phyloP scores from a whole-genome alignment of 768 basidiomycete species.

The Kwoniella botswanensis region DNA sequence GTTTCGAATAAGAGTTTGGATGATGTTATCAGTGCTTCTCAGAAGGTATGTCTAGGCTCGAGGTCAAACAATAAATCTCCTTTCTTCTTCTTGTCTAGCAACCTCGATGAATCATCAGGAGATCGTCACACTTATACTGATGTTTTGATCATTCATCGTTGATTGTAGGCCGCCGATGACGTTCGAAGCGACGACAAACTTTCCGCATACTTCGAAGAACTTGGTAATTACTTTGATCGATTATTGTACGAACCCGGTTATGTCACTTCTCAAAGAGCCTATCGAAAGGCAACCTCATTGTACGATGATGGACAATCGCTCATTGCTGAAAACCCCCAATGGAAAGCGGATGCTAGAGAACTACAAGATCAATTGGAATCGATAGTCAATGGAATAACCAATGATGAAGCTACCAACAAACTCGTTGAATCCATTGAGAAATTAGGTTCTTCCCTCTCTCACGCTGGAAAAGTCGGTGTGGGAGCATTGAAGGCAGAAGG shows the following conservation, averaged over 20 bases:
- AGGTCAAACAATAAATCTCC: too few species aligned
- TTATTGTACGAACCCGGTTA: conserved; percentile 59
- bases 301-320: conserved; percentile 59
- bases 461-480: conserved; percentile 57
- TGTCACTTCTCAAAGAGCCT: conserved; percentile 57
- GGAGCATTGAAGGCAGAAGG: conserved; percentile 54
- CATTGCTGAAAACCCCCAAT: conserved; percentile 55
- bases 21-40: conserved; percentile 50
- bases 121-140: too few species aligned
- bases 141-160: background rate
- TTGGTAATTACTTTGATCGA: conserved; percentile 56
- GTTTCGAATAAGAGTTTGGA: conserved; percentile 58
- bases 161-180: conserved; percentile 53
- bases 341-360: conserved; percentile 53
- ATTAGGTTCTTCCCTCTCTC: conserved; percentile 53
- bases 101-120: too few species aligned
- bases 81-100: too few species aligned
- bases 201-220: conserved; percentile 56
- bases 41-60: conserved; percentile 34
- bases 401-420: conserved; percentile 56
- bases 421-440: conserved; percentile 58
- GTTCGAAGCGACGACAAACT: conserved; percentile 58
- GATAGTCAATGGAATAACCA: conserved; percentile 52
- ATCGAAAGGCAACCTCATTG: conserved; percentile 56
- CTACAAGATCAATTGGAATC: conserved; percentile 57